Percentiles rank a stretch among this genome's conserved stretches.
Conservation (phyloP, 495 filamentous ascomycete genomes). For the Apodospora peruviana region DNA sequence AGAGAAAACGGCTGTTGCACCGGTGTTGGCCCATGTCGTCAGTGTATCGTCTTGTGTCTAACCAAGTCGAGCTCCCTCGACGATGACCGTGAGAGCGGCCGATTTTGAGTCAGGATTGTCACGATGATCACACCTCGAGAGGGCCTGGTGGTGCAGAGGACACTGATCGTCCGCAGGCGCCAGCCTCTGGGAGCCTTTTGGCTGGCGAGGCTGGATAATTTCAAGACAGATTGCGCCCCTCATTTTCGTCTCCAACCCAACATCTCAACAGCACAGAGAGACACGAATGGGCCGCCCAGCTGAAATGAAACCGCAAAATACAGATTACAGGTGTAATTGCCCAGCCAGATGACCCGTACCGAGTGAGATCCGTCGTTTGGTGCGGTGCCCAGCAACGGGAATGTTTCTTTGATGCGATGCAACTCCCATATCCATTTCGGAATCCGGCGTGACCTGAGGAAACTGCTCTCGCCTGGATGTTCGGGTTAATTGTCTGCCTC, state of each 20-base stretch:
- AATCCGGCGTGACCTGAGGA: background rate
- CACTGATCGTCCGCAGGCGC: background rate
- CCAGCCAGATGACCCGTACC: background rate
- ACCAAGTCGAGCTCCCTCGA: too few relatives aligned
- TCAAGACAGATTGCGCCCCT: background rate
- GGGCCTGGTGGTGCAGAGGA: background rate
- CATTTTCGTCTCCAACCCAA: background rate
- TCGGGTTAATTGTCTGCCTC: constrained; percentile 4
- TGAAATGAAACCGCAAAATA: too few relatives aligned
- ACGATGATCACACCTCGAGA: background rate
- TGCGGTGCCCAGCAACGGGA: constrained; percentile 3
- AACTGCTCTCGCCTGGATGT: constrained; percentile 7
- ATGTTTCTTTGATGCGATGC: background rate
- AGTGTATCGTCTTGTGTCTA: too few relatives aligned
- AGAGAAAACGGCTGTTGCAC: too few relatives aligned
- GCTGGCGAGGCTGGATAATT: background rate
- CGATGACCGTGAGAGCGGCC: too few relatives aligned
- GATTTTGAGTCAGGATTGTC: background rate
- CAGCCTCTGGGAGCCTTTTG: background rate
- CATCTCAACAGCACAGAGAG: too few relatives aligned
- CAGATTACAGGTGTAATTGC: too few relatives aligned
- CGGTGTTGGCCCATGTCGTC: too few relatives aligned
- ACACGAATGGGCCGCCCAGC: too few relatives aligned
- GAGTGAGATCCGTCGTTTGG: background rate
- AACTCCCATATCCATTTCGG: background rate